Evolutionary conservation across 2,329 filamentous ascomycete genomes (phyloP), one percentile per base, ranked within the genome.

Genomic region (Ophiostoma fasciatum): DNA sequence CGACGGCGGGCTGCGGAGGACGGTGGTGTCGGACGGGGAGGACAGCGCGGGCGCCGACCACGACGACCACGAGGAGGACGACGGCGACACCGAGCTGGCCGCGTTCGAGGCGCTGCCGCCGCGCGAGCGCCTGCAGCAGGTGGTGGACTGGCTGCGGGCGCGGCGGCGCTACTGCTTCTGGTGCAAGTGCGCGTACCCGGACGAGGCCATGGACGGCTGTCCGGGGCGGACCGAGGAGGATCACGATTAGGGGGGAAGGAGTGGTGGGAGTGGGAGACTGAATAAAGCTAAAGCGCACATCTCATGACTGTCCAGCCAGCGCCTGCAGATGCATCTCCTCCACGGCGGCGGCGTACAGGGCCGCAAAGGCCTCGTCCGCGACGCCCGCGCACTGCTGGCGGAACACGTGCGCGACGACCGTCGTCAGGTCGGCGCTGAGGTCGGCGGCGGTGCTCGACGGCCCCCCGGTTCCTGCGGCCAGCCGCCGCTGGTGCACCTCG

Each of bases 111-210:
- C 68, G 2, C 60, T 88, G 30, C 69, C 75, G 17, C 63, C 74
- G 2, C 60, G 61, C 2, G 79, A 92, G 48, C 71, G 74, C 45
- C 58, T 96, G 42, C 59, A 62, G 8, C 72, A 63, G 46, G 55
- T 92, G 12, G 67, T 94, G 9, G 54, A 60, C 14, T 76, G 82
- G 55, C 55, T 98, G 36, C 70, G 90, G 26, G 63, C 74, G 33
- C 69, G 70, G 50, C 73, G 84, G 50, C 58, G 66, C 30, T 98
- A 98, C 53, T 98, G 90, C 60, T 94, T 94, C 53, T 98, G 87
- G 82, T 98, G 90, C 59, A 96, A 94, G 55, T 80, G 70, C 56
- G 63, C 64, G 35, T 98, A 94, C 53, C 70, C 75, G 0, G 75
- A 84, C 49, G 62, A 61, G 25, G 57, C 62, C 25, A 77, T 94